Percentiles rank a stretch among this genome's conserved stretches.
Evolutionary conservation across 805 yeast species (phyloP).

Genomic region (Candida ascalaphidarum): DNA sequence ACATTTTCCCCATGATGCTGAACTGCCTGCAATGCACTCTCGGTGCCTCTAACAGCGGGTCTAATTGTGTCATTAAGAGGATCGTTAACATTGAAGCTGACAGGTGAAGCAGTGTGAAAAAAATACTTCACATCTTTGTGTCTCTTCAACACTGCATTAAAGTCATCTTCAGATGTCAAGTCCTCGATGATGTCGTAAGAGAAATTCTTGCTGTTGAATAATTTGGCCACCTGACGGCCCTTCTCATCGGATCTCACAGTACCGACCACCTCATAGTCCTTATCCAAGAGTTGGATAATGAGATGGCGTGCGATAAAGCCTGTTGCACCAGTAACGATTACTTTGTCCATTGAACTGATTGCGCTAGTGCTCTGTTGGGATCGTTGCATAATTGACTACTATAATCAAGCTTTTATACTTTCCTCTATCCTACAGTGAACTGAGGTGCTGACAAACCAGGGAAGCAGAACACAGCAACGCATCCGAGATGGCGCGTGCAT

Average conservation of each 20-base stretch:
- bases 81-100: slow-evolving; percentile 33
- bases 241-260: slow-evolving; percentile 7
- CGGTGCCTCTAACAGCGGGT: slow-evolving; percentile 53
- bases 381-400: not conserved
- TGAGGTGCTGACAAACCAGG: no score
- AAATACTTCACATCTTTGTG: slow-evolving; percentile 46
- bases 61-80: slow-evolving; percentile 42
- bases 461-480: no score
- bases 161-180: slow-evolving; percentile 36
- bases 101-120: slow-evolving; percentile 57
- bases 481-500: no score
- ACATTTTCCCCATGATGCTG: slow-evolving; percentile 31
- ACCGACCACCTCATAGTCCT: slow-evolving; percentile 7
- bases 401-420: not conserved
- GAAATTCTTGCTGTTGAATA: slow-evolving; percentile 4
- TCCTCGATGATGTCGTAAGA: slow-evolving; percentile 33
- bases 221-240: slow-evolving; percentile 4
- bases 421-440: no score
- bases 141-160: slow-evolving; percentile 34
- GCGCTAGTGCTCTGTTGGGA: no score
- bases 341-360: slow-evolving; percentile 1
- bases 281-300: slow-evolving; percentile 5
- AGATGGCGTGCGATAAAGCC: slow-evolving; percentile 8
- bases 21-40: slow-evolving; percentile 43
- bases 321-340: slow-evolving; percentile 8